These are phyloP conservation scores for Candolleomyces aberdarensis DNA, from an alignment of 768 basidiomycete species.

Conservation along the genomic window DNA sequence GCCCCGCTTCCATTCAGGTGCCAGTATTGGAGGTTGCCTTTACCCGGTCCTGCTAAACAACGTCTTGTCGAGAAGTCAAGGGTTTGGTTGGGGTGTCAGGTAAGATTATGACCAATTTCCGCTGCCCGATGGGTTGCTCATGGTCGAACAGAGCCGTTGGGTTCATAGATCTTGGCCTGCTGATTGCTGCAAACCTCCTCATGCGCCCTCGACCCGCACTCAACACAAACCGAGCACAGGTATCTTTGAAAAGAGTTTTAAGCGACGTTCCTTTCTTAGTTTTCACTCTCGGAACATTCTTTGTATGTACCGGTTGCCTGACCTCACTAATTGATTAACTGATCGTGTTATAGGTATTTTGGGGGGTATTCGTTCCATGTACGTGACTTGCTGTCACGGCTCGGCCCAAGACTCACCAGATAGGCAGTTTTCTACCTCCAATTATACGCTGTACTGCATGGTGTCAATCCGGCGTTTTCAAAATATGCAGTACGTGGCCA, in stretches of 20 bases:
- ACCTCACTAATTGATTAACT: neutral
- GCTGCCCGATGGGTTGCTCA: neutral
- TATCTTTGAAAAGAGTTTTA: constrained; percentile 31
- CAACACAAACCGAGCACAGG: constrained; percentile 18
- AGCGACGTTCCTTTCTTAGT: constrained; percentile 40
- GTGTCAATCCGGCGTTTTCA: constrained; percentile 34
- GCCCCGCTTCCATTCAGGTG: constrained; percentile 24
- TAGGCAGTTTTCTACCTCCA: constrained; percentile 50
- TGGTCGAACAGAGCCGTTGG: constrained; percentile 31
- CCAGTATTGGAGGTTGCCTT: constrained; percentile 47
- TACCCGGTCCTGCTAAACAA: constrained; percentile 54
- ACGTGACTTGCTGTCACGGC: constrained; percentile 13
- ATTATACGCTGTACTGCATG: constrained; percentile 40
- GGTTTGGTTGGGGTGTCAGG: constrained; percentile 44
- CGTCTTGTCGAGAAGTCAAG: constrained; percentile 32
- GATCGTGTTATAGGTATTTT: constrained; percentile 32
- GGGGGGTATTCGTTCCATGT: constrained; percentile 53
- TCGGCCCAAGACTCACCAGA: neutral
- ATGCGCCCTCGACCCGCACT: constrained; percentile 41
- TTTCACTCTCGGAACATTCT: constrained; percentile 39
- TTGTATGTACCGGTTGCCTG: constrained; percentile 20
- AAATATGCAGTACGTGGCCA: constrained; percentile 38
- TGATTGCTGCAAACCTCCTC: constrained; percentile 40
- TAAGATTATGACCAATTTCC: constrained; percentile 17
- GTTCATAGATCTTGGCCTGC: constrained; percentile 42